Base-by-base conservation (phyloP, 495 filamentous ascomycete species). In the Evansstolkia leycettana region DNA sequence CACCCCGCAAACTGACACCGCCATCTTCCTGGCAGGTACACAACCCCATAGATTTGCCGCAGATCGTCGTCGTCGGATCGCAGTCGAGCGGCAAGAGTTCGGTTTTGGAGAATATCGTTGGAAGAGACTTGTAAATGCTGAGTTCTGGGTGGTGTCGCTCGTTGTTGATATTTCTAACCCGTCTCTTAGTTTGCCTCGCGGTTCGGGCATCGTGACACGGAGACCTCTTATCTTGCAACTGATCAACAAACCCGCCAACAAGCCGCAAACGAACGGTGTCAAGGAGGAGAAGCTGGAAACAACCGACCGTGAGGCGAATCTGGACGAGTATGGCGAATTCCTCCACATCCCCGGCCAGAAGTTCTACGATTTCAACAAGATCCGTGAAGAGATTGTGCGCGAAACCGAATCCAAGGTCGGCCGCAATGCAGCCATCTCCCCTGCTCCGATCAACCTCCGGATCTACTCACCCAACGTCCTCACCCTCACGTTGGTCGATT, bases 11-110 rank as follows among this genome's bases (percentile, higher is more conserved):
- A 41, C 55, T 60, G 44, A 62, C 52, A 57, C 50, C 48, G 47
- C 49, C 61, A 38, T 13, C 32, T 49, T 41, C 43, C 26, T 32
- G 49, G 31, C 45, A 84, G 80, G 80, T 84, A 31, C 81, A 94
- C 71, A 99, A 99, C 62, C 92, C 92, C 30, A 99, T 99, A 69
- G 92, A 99, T 70, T 63, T 99, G 40, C 92, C 92, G 17, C 92
- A 99, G 69, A 99, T 99, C 62, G 90, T 81, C 40, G 92, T 99
- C 38, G 92, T 99, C 31, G 92, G 92, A 47, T 95, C 89, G 55
- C 92, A 99, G 68, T 96, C 92, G 9, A 94, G 87, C 58, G 92
- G 92, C 55, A 99, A 99, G 78, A 95, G 88, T 69, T 96, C 90
- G n/a, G 92, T 99, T 47, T 61, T 99, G 50, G 92, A 99, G 64